Conservation (phyloP, 2,329 filamentous ascomycete species). For the Xylariaceae sp. region DNA sequence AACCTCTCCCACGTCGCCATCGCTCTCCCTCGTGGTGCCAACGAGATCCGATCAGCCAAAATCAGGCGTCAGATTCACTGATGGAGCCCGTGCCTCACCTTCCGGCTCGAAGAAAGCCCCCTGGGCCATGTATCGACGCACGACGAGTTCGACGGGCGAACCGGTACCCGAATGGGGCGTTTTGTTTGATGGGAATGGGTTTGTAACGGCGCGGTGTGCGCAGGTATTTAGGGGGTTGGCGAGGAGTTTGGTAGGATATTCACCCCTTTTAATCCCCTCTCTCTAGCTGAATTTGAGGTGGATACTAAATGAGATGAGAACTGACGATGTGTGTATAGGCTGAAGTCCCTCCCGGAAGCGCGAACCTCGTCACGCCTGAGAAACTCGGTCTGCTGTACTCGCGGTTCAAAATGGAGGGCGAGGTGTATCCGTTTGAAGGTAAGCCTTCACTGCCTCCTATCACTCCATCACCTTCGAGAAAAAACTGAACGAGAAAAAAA, state of each 20-base stretch:
- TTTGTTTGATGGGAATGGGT: constrained; percentile 63
- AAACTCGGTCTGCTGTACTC: constrained; percentile 73
- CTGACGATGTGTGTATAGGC: constrained; percentile 32
- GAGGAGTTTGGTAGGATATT: constrained; percentile 57
- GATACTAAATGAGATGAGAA: not conserved
- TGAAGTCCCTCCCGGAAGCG: constrained; percentile 61
- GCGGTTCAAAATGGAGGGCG: constrained; percentile 56
- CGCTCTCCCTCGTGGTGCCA: not conserved
- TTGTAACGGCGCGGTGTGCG: constrained; percentile 61
- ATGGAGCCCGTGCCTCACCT: constrained; percentile 14
- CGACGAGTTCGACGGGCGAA: constrained; percentile 14
- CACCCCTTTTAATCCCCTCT: not conserved
- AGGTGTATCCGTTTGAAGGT: constrained; percentile 66
- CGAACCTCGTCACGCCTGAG: constrained; percentile 66
- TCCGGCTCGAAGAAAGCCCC: constrained; percentile 11
- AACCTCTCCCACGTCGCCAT: not conserved
- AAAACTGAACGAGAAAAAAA: no score
- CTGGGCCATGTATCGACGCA: constrained; percentile 14
- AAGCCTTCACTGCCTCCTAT: no score
- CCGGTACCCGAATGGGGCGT: constrained; percentile 56
- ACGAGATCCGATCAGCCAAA: constrained; percentile 1
- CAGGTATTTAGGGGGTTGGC: constrained; percentile 71
- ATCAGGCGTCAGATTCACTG: constrained; percentile 16
- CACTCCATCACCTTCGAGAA: no score
- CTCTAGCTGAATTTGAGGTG: not conserved